phyloP scores from a whole-genome alignment of 805 yeast species.

The Schwanniomyces pseudopolymorphus region DNA sequence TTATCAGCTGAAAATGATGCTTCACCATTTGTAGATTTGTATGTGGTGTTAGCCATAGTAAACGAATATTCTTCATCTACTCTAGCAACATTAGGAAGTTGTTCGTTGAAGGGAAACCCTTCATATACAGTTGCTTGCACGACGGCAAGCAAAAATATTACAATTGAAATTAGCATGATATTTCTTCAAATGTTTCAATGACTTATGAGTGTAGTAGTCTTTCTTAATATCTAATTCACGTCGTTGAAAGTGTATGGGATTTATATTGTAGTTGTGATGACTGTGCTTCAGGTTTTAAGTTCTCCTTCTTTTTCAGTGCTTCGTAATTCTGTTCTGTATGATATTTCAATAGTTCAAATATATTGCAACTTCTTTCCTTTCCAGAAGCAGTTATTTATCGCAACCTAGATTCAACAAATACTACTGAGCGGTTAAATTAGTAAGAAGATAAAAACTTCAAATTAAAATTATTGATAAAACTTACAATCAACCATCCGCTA shows the following conservation, averaged over 20 bases:
- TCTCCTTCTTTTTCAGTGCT: neutral
- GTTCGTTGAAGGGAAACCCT: conserved; percentile 79
- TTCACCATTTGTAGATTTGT: conserved; percentile 38
- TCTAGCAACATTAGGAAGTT: conserved; percentile 86
- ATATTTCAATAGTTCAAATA: neutral
- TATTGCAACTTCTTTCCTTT: neutral
- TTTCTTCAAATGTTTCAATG: too few relatives aligned
- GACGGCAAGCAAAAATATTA: conserved; percentile 10
- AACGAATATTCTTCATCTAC: conserved; percentile 61
- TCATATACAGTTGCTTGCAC: conserved; percentile 48
- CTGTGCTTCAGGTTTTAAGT: neutral
- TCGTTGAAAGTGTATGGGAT: too few relatives aligned
- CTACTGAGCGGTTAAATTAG: neutral
- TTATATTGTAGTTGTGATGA: neutral
- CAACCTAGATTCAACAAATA: neutral
- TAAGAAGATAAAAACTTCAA: neutral
- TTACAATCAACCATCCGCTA: neutral
- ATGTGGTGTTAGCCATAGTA: conserved; percentile 71
- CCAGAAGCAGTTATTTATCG: neutral
- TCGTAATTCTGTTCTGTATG: neutral
- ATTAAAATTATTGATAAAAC: neutral
- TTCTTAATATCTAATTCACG: too few relatives aligned
- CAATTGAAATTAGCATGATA: conserved; percentile 9
- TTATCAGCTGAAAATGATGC: conserved; percentile 56
- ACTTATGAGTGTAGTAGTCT: neutral